These are phyloP conservation scores for Knufia petricola DNA, from an alignment of 2,329 filamentous ascomycete species.

Conservation along the genomic window DNA sequence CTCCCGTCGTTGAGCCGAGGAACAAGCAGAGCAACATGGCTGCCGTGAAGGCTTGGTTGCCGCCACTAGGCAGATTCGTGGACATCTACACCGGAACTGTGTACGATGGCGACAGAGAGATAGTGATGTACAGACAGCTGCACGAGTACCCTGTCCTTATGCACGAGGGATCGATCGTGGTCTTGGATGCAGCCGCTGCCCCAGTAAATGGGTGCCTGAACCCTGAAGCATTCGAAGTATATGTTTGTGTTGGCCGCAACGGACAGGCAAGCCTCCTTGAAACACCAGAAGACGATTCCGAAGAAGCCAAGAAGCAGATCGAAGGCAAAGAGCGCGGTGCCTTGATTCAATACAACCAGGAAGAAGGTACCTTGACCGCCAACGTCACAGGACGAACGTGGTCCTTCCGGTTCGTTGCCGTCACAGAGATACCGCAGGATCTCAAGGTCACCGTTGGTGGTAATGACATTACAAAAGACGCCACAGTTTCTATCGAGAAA, in stretches of 20 bases:
- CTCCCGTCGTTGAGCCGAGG: slow-evolving; percentile 46
- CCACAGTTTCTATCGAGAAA: slow-evolving; percentile 10
- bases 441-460: slow-evolving; percentile 18
- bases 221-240: slow-evolving; percentile 40
- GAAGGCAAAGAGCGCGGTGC: slow-evolving; percentile 23
- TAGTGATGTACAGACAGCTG: slow-evolving; percentile 44
- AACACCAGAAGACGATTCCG: slow-evolving; percentile 27
- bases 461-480: slow-evolving; percentile 17
- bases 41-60: slow-evolving; percentile 47
- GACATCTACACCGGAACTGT: slow-evolving; percentile 50
- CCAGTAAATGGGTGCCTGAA: slow-evolving; percentile 41
- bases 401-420: slow-evolving; percentile 21
- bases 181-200: slow-evolving; percentile 39
- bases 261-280: slow-evolving; percentile 41
- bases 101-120: slow-evolving; percentile 47
- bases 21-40: slow-evolving; percentile 40
- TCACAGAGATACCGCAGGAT: slow-evolving; percentile 12
- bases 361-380: slow-evolving; percentile 15
- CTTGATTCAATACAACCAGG: slow-evolving; percentile 20
- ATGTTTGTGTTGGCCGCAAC: slow-evolving; percentile 37
- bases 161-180: slow-evolving; percentile 48
- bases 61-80: slow-evolving; percentile 40
- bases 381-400: slow-evolving; percentile 16
- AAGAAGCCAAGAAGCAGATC: slow-evolving; percentile 12
- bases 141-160: slow-evolving; percentile 45